Evolutionary conservation across 2,329 filamentous ascomycete genomes (phyloP).

Genomic region (Alternaria gansuensis): DNA sequence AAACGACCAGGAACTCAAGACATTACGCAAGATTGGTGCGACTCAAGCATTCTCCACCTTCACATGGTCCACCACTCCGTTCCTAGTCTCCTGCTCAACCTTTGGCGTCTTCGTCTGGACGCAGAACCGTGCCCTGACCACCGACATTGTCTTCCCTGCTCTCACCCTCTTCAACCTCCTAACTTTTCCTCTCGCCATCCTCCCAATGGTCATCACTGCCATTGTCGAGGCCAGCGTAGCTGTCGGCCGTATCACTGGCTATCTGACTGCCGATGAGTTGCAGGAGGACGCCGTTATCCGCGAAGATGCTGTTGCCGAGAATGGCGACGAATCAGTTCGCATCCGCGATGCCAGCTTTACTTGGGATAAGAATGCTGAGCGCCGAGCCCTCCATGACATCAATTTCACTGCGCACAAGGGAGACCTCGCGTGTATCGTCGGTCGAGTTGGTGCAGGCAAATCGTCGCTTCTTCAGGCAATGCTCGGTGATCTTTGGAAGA

Average conservation of each 20-base stretch:
- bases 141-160: conserved; percentile 95
- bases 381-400: conserved; percentile 78
- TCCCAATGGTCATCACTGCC: conserved; percentile 97
- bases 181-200: conserved; percentile 89
- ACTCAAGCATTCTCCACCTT: conserved; percentile 96
- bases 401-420: conserved; percentile 90
- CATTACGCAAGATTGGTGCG: conserved; percentile 92
- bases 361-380: conserved; percentile 84
- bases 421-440: conserved; percentile 90
- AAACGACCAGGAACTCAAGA: conserved; percentile 95
- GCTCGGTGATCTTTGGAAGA: conserved; percentile 91
- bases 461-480: conserved; percentile 90
- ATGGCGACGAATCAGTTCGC: conserved; percentile 84
- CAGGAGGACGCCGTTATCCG: conserved; percentile 81
- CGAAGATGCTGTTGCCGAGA: conserved; percentile 74
- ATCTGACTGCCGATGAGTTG: conserved; percentile 86
- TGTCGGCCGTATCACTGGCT: conserved; percentile 82
- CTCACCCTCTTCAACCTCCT: conserved; percentile 93
- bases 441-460: conserved; percentile 93
- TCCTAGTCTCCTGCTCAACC: conserved; percentile 95
- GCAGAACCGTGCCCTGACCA: conserved; percentile 80
- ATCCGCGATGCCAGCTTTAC: conserved; percentile 90
- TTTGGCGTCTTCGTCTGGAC: conserved; percentile 95
- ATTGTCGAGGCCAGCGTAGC: conserved; percentile 97
- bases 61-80: conserved; percentile 96